These are phyloP conservation scores for Suhomyces emberorum DNA, from an alignment of 805 yeast genomes.

Conservation along the genomic window DNA sequence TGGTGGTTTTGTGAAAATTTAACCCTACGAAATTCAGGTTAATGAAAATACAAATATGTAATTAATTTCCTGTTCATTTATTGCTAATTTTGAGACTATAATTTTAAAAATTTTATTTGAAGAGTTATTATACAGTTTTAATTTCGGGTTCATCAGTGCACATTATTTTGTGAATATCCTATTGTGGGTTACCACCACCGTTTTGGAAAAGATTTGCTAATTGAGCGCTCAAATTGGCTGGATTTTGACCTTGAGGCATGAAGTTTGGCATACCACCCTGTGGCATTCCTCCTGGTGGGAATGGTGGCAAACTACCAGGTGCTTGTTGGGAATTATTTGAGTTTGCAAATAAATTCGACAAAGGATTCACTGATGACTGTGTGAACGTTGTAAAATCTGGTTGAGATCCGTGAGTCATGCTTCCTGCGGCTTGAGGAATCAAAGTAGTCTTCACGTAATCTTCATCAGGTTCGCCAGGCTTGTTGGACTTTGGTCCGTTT, in stretches of 20 bases:
- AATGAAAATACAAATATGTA: no score
- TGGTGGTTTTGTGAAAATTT: no score
- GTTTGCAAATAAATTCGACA: conserved; percentile 44
- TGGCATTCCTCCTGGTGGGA: conserved; percentile 9
- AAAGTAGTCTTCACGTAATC: conserved; percentile 35
- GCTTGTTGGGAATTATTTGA: conserved; percentile 9
- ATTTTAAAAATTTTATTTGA: no score
- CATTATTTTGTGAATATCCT: no score
- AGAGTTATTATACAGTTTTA: no score
- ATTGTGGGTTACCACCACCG: conserved; percentile 1
- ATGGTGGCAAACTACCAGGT: conserved; percentile 4
- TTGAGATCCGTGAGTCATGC: conserved; percentile 34
- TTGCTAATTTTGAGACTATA: no score
- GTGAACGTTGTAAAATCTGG: conserved; percentile 34
- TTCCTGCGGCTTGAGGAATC: conserved; percentile 18
- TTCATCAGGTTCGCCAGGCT: conserved; percentile 55
- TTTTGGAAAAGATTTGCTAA: conserved; percentile 37
- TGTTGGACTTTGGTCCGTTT: conserved; percentile 80
- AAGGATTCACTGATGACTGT: conserved; percentile 41
- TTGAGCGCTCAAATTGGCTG: conserved; percentile 36
- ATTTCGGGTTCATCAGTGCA: no score
- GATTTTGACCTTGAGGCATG: conserved; percentile 14
- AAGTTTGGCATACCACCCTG: conserved; percentile 10
- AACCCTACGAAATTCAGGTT: no score
- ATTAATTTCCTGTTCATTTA: no score